These are phyloP conservation scores for Pseudogymnoascus verrucosus DNA, from an alignment of 2,329 filamentous ascomycete genomes.

Conservation along the genomic window DNA sequence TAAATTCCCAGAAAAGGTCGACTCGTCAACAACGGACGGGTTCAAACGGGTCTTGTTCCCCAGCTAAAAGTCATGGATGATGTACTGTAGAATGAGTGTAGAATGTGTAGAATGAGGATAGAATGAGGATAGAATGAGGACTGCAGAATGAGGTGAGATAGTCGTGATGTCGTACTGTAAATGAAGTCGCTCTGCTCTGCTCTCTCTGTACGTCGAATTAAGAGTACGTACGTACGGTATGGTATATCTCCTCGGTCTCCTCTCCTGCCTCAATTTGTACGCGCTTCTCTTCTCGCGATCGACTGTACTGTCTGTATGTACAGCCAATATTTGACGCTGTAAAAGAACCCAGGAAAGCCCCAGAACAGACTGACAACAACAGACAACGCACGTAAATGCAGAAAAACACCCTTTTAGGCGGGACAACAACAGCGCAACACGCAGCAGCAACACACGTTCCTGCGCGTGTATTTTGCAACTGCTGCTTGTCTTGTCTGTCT, in stretches of 20 bases:
- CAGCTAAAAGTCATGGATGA: not conserved
- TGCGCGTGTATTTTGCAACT: not conserved
- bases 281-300: not conserved
- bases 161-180: not conserved
- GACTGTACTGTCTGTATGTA: not conserved
- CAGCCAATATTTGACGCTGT: not conserved
- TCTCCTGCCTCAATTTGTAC: not conserved
- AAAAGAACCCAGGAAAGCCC: not conserved
- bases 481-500: not conserved
- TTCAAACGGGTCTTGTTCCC: not conserved
- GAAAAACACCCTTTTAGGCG: not conserved
- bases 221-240: slow-evolving; percentile 2
- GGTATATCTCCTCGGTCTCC: not conserved
- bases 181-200: not conserved
- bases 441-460: not conserved
- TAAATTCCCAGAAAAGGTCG: not conserved
- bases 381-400: not conserved
- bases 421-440: not conserved
- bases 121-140: not conserved
- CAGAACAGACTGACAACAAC: not conserved
- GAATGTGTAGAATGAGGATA: not conserved
- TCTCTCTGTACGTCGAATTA: not conserved
- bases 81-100: not conserved
- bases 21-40: not conserved
- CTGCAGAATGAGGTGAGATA: not conserved